phyloP scores from a whole-genome alignment of 768 basidiomycete species.

The Lactarius pseudohatsudake region DNA sequence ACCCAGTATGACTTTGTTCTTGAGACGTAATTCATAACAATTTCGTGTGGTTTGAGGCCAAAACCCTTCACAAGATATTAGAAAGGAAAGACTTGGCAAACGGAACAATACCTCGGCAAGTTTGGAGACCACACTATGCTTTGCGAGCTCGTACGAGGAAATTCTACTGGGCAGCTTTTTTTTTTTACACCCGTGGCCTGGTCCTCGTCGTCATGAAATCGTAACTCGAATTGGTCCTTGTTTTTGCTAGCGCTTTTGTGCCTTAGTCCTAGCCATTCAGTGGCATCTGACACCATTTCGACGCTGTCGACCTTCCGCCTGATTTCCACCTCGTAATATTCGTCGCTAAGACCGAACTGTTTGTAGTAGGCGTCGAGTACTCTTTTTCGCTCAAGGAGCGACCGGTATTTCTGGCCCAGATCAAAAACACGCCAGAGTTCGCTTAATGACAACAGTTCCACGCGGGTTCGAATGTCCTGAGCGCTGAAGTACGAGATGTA shows the following conservation, averaged over 20 bases:
- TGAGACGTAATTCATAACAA: conserved; percentile 80
- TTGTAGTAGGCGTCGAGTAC: conserved; percentile 63
- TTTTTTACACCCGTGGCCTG: conserved; percentile 51
- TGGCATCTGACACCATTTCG: conserved; percentile 87
- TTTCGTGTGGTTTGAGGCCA: conserved; percentile 76
- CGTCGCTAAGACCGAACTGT: conserved; percentile 65
- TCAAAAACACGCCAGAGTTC: conserved; percentile 91
- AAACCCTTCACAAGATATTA: conserved; percentile 56
- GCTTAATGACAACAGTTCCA: conserved; percentile 69
- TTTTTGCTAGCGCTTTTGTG: conserved; percentile 74
- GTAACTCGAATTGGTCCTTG: conserved; percentile 50
- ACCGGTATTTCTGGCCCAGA: conserved; percentile 89
- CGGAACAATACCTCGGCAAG: conserved; percentile 67
- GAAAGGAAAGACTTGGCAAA: conserved; percentile 10
- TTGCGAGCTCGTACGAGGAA: conserved; percentile 81
- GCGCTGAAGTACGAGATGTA: conserved; percentile 83
- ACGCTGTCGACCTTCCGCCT: conserved; percentile 69
- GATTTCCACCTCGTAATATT: conserved; percentile 74
- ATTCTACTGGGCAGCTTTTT: conserved; percentile 82
- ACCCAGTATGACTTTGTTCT: conserved; percentile 62
- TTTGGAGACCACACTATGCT: conserved; percentile 72
- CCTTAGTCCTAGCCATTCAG: conserved; percentile 87
- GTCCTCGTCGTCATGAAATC: conserved; percentile 72
- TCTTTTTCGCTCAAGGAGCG: conserved; percentile 71
- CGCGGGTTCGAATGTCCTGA: conserved; percentile 55